A percentile compares a stretch with the other conserved stretches of the same genome.
phyloP scores from a whole-genome alignment of 208 protist species.

The Wallacemonas sp. region DNA sequence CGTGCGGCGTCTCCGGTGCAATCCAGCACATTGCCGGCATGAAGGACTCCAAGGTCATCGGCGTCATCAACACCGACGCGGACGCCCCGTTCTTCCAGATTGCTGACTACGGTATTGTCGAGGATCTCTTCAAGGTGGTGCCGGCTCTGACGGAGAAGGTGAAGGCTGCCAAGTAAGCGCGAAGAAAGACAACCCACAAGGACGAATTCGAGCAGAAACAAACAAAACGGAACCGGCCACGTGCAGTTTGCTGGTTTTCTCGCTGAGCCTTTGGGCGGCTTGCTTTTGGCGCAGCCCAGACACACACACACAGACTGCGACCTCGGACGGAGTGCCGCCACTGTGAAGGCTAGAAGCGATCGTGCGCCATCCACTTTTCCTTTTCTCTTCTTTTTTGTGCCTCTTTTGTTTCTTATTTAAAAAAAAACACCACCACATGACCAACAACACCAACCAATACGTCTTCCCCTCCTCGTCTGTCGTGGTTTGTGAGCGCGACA shows the following conservation, averaged over 20 bases:
- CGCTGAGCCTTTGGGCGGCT: too few relatives aligned
- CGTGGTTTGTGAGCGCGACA: too few relatives aligned
- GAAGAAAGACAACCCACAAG: background rate
- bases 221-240: too few relatives aligned
- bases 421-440: background rate
- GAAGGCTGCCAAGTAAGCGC: slow-evolving; percentile 46
- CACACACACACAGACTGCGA: too few relatives aligned
- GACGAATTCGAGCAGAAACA: background rate
- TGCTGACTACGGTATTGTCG: slow-evolving; percentile 97
- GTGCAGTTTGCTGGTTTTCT: too few relatives aligned
- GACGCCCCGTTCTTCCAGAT: slow-evolving; percentile 98
- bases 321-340: too few relatives aligned
- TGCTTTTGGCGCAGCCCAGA: too few relatives aligned
- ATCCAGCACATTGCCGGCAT: slow-evolving; percentile 98
- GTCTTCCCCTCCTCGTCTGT: too few relatives aligned
- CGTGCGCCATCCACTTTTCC: background rate
- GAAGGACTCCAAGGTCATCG: slow-evolving; percentile 98
- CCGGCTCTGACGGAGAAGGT: slow-evolving; percentile 92
- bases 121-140: slow-evolving; percentile 95
- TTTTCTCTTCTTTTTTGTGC: slow-evolving; percentile 12
- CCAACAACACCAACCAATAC: too few relatives aligned
- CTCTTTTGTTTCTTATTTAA: slow-evolving; percentile 18
- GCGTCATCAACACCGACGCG: slow-evolving; percentile 96
- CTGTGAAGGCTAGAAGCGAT: too few relatives aligned
- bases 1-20: slow-evolving; percentile 96